Evolutionary conservation across 2,329 filamentous ascomycete genomes (phyloP).

Genomic region (Colletotrichum liaoningense): DNA sequence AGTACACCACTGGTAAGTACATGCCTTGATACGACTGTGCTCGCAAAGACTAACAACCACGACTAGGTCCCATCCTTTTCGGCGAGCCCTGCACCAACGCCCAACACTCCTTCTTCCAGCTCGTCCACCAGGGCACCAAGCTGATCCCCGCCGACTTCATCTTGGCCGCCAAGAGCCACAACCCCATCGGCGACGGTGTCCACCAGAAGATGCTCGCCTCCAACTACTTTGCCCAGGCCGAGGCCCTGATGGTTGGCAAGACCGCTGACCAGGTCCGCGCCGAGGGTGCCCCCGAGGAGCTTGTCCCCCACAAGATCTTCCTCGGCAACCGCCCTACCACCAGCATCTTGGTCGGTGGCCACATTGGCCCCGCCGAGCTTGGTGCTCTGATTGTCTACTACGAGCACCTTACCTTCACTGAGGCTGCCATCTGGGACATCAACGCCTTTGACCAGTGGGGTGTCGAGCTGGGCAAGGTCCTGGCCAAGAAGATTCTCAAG

Average conservation of each 20-base stretch:
- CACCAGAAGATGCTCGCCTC: constrained; percentile 97
- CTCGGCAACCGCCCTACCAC: constrained; percentile 97
- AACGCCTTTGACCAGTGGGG: constrained; percentile 99
- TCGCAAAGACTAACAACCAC: constrained; percentile 4
- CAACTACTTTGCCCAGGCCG: constrained; percentile 91
- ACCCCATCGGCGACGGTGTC: constrained; percentile 90
- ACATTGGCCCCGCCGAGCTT: constrained; percentile 93
- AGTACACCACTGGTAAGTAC: constrained; percentile 85
- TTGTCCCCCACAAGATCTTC: constrained; percentile 99
- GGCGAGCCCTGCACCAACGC: constrained; percentile 99
- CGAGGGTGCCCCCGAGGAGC: constrained; percentile 77
- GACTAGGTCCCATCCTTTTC: constrained; percentile 83
- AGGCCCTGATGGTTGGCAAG: constrained; percentile 93
- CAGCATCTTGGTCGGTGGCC: constrained; percentile 87
- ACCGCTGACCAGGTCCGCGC: constrained; percentile 82
- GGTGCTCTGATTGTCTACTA: constrained; percentile 98
- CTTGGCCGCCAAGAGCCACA: constrained; percentile 94
- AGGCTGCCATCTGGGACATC: constrained; percentile 99
- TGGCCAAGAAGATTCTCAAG: constrained; percentile 90
- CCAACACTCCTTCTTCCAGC: constrained; percentile 99
- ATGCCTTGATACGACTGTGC: not conserved
- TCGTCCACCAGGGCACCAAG: constrained; percentile 98
- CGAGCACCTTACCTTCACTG: constrained; percentile 97
- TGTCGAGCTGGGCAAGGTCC: constrained; percentile 95
- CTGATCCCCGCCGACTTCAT: constrained; percentile 99